Evolutionary conservation across 1,284 basidiomycete species (phyloP), one percentile per base, ranked within the genome.

Genomic region (Austroboletus olivaceoglutinosus): DNA sequence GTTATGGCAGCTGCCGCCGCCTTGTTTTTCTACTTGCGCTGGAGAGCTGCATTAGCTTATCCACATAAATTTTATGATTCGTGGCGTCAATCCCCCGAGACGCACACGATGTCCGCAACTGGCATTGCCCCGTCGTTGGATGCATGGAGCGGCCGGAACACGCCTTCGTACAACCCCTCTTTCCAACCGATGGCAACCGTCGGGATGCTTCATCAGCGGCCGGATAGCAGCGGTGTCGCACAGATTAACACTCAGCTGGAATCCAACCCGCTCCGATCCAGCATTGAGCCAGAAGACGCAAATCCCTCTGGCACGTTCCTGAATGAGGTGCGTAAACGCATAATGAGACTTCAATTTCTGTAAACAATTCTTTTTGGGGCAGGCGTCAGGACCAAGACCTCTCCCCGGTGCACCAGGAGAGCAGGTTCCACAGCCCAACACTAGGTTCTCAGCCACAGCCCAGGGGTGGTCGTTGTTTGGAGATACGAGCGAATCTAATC

Each of bases 1-100:
- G 15, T 54, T 21, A 30, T 61, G 4, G 61, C 64, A n/a, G 43
- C 53, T 0, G 53, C 29, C 2, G 50, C 45, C 2, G 62, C 63
- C 0, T 25, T 50, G 37, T 42, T 65, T 22, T 65, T 65, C 48
- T 63, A 63, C 30, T 37, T 53, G 18, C 63, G 61, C 12, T 67
- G 62, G 61, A 62, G 47, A 50, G 40, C 43, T 7, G 46, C 43
- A 0, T 47, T 55, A 37, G 21, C 11, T 23, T 27, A 33, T 16
- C 38, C 48, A 19, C 30, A 37, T 4, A 34, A 43, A 5, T 19
- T 39, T 15, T 56, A 56, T 41, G 45, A 51, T 0, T 45, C 54
- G 4, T 22, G 52, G 21, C 16, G 25, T 31, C 53, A 30, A 37
- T 47, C 45, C 25, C 48, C 50, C 6, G 54, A 21, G 21, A 38